phyloP scores from a whole-genome alignment of 1,139 yeast species.

The Schizosaccharomyces versatilis region DNA sequence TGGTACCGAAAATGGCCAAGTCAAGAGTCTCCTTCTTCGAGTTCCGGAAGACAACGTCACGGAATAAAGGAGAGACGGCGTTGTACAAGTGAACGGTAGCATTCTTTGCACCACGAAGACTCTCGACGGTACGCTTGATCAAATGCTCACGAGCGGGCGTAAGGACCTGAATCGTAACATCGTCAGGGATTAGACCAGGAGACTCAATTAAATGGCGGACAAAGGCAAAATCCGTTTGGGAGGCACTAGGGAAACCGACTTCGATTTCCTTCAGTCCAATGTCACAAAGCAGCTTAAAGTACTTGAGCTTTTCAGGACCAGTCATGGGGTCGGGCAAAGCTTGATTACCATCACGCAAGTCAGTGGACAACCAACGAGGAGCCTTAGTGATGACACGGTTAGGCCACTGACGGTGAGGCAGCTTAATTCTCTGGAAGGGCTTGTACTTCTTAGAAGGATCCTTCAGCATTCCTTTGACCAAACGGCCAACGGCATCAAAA shows the following conservation, averaged over 20 bases:
- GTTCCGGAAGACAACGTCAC: conserved; percentile 80
- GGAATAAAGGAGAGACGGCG: conserved; percentile 77
- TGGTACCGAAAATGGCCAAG: conserved; percentile 65
- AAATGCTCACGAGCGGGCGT: conserved; percentile 84
- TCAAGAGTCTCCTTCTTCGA: conserved; percentile 54
- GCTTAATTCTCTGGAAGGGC: conserved; percentile 40
- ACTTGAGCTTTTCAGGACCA: conserved; percentile 66
- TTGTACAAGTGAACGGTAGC: conserved; percentile 82
- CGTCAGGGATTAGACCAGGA: conserved; percentile 45
- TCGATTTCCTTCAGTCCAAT: conserved; percentile 92
- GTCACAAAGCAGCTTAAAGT: conserved; percentile 66
- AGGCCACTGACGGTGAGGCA: conserved; percentile 81
- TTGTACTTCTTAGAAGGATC: conserved; percentile 66
- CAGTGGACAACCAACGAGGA: conserved; percentile 93
- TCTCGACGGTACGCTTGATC: conserved; percentile 70
- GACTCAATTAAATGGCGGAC: conserved; percentile 79
- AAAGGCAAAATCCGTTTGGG: conserved; percentile 88
- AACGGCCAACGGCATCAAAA: conserved; percentile 4
- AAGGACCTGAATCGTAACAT: conserved; percentile 75
- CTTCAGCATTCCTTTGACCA: conserved; percentile 27
- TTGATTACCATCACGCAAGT: conserved; percentile 90
- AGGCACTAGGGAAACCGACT: conserved; percentile 89
- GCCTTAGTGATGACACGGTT: conserved; percentile 47
- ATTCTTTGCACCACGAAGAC: conserved; percentile 67
- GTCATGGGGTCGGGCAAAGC: conserved; percentile 81